Evolutionary conservation across 129 eudicot species (phyloP).

Genomic region (Ambrosia artemisiifolia): DNA sequence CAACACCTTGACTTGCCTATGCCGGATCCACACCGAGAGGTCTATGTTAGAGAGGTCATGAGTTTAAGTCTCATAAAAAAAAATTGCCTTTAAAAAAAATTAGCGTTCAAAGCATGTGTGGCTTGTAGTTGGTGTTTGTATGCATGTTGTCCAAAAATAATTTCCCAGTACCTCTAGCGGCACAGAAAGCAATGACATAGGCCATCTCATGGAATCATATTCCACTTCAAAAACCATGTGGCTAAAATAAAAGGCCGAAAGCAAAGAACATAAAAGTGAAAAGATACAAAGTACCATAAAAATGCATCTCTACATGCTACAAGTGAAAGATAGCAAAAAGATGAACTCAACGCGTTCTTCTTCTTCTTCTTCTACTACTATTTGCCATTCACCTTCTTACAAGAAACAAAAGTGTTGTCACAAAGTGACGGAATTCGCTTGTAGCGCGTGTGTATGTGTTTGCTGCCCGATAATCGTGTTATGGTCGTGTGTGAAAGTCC

Average conservation of each 20-base stretch:
- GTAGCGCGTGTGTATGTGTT: constrained; percentile 43
- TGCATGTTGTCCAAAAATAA: too few species aligned
- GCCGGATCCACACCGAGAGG: too few species aligned
- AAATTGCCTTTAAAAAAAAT: too few species aligned
- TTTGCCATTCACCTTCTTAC: constrained; percentile 2
- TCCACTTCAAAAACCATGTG: constrained; percentile 18
- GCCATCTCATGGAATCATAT: constrained; percentile 11
- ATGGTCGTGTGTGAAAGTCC: constrained; percentile 41
- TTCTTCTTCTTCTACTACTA: too few species aligned
- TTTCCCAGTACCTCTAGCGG: too few species aligned
- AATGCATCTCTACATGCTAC: background rate
- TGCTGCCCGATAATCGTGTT: constrained; percentile 42
- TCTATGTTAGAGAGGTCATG: too few species aligned
- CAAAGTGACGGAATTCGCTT: constrained; percentile 20
- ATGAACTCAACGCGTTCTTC: constrained; percentile 25
- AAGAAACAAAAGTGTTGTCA: constrained; percentile 15
- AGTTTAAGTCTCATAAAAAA: too few species aligned
- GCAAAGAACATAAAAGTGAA: background rate
- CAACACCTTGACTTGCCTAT: too few species aligned
- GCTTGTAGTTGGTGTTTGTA: too few species aligned
- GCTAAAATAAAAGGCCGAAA: constrained; percentile 1
- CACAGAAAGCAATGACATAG: too few species aligned
- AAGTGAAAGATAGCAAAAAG: background rate
- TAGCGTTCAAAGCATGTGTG: too few species aligned
- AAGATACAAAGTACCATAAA: constrained; percentile 11